These are phyloP conservation scores for Fusarium anthophilum DNA, from an alignment of 2,329 filamentous ascomycete genomes.

Conservation along the genomic window DNA sequence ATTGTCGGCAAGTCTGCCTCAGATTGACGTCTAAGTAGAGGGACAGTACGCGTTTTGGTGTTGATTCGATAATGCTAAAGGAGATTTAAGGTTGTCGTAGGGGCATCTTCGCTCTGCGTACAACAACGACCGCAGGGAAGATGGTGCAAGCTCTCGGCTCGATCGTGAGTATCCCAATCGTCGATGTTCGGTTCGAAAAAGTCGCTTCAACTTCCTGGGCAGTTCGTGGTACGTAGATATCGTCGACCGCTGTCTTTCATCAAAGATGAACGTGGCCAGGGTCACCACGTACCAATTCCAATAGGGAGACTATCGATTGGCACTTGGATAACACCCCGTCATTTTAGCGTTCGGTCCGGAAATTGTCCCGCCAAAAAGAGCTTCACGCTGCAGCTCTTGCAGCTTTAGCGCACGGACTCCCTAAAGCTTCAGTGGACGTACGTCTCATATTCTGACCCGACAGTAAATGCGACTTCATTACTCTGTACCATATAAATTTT, in stretches of 20 bases:
- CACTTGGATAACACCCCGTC: constrained; percentile 17
- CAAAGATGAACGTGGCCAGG: constrained; percentile 38
- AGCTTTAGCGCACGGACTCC: constrained; percentile 27
- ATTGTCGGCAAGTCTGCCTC: neutral
- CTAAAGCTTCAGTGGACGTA: constrained; percentile 26
- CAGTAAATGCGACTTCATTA: constrained; percentile 15
- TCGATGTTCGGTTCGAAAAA: neutral
- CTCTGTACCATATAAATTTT: neutral
- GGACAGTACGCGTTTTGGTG: constrained; percentile 34
- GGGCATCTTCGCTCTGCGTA: constrained; percentile 42
- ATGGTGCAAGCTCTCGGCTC: neutral
- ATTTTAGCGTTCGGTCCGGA: constrained; percentile 47
- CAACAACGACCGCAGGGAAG: constrained; percentile 3
- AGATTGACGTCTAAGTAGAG: constrained; percentile 8
- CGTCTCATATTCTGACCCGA: constrained; percentile 11
- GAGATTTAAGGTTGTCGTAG: constrained; percentile 37
- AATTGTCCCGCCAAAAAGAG: constrained; percentile 46
- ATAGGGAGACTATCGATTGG: neutral
- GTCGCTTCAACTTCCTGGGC: constrained; percentile 8
- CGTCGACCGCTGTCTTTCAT: constrained; percentile 39
- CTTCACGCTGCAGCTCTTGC: constrained; percentile 19
- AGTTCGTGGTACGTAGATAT: constrained; percentile 29
- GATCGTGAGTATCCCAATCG: constrained; percentile 13
- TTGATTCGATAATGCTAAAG: constrained; percentile 35
- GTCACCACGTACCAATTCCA: constrained; percentile 33